Conservation (phyloP, 169 alveolate species). For the Condylostoma magnum region DNA sequence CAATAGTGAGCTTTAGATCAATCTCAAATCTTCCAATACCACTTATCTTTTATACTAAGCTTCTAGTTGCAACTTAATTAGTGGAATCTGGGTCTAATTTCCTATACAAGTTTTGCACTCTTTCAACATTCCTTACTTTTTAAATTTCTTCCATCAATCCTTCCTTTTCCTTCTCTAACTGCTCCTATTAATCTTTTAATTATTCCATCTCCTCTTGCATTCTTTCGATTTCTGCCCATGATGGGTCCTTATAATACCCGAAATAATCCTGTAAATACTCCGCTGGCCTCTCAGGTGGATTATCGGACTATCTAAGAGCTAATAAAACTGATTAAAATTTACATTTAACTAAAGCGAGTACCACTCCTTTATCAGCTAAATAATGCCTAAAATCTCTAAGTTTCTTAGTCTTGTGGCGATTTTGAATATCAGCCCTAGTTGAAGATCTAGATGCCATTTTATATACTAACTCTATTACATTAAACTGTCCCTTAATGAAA, state of each 20-base stretch:
- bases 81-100: constrained; percentile 36
- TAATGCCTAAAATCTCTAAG: constrained; percentile 49
- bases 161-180: constrained; percentile 15
- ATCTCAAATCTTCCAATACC: constrained; percentile 51
- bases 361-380: constrained; percentile 56
- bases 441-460: too few species aligned
- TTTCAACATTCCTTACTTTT: constrained; percentile 1
- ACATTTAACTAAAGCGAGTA: constrained; percentile 49
- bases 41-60: constrained; percentile 41
- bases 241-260: constrained; percentile 46
- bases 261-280: constrained; percentile 46
- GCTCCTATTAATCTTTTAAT: constrained; percentile 27
- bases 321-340: not conserved
- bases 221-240: constrained; percentile 53
- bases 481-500: too few species aligned
- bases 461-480: too few species aligned
- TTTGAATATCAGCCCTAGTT: too few species aligned
- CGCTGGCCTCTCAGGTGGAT: constrained; percentile 33
- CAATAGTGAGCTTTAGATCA: constrained; percentile 37
- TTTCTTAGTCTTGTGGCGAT: too few species aligned
- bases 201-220: constrained; percentile 32
- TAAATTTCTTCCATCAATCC: constrained; percentile 9
- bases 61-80: constrained; percentile 32
- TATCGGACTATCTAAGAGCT: constrained; percentile 28
- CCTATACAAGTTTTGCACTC: constrained; percentile 6